A percentile compares a stretch with the other conserved stretches of the same genome.
phyloP scores from a whole-genome alignment of 371 early-diverging fungal species.

The Blastocladiella emersonii region DNA sequence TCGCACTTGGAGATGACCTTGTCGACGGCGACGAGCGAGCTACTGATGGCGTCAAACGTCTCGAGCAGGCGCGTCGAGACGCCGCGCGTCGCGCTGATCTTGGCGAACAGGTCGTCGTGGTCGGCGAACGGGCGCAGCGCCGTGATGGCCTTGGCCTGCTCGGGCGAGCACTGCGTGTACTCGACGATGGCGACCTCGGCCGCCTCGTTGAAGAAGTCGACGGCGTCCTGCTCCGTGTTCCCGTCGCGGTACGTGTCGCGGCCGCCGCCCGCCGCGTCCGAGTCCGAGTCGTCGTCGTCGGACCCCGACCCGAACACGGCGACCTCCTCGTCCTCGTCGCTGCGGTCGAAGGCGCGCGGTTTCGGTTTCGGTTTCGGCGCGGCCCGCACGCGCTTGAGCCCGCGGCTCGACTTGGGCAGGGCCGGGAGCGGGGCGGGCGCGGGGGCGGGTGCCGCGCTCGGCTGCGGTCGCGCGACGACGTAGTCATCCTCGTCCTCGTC shows the following conservation, averaged over 20 bases:
- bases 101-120: constrained; percentile 25
- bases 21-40: constrained; percentile 60
- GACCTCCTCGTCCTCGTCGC: background rate
- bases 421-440: background rate
- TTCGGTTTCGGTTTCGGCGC: background rate
- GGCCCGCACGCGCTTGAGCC: background rate
- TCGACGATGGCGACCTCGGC: constrained; percentile 43
- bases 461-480: background rate
- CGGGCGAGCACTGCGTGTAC: constrained; percentile 41
- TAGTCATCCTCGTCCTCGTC: background rate
- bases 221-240: constrained; percentile 31
- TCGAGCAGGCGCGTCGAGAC: constrained; percentile 30
- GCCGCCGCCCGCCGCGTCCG: background rate
- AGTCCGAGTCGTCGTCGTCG: background rate
- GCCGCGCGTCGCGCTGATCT: constrained; percentile 23
- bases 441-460: no score
- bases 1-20: constrained; percentile 47
- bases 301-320: no score
- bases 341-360: background rate
- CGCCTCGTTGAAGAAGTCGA: constrained; percentile 51
- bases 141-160: constrained; percentile 40
- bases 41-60: constrained; percentile 44
- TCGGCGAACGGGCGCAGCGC: constrained; percentile 41
- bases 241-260: background rate
- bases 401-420: background rate